These are phyloP conservation scores for Toxicodendron radicans DNA, from an alignment of 345 rosid species.

Conservation along the genomic window DNA sequence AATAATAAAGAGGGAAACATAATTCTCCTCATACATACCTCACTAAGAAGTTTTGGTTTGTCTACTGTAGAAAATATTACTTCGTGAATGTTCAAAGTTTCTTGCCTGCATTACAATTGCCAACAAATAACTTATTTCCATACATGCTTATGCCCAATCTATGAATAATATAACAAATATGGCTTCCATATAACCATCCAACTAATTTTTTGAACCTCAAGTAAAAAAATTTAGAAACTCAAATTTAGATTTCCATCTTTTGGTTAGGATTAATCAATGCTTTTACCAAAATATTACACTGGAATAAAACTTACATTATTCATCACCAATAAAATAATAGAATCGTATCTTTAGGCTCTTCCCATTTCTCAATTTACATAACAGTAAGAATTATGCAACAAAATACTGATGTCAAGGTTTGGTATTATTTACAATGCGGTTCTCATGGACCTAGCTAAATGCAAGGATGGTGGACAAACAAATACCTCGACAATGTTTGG, in stretches of 20 bases:
- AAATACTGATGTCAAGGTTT: background rate
- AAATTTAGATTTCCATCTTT: background rate
- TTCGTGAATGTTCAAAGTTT: slow-evolving; percentile 46
- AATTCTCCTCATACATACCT: slow-evolving; percentile 38
- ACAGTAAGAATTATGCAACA: background rate
- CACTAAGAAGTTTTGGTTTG: slow-evolving; percentile 77
- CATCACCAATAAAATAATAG: background rate
- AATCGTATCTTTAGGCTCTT: background rate
- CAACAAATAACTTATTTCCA: slow-evolving; percentile 17
- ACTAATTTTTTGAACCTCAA: too few species aligned
- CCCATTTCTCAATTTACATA: background rate
- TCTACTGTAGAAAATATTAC: slow-evolving; percentile 69
- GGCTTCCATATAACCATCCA: background rate
- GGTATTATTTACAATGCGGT: background rate
- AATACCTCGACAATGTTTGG: background rate
- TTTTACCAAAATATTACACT: background rate
- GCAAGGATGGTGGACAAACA: background rate
- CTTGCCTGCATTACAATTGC: slow-evolving; percentile 49
- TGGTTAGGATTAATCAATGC: background rate
- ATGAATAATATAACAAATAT: slow-evolving; percentile 2
- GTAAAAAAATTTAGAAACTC: background rate
- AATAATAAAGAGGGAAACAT: slow-evolving; percentile 2
- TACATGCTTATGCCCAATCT: slow-evolving; percentile 5
- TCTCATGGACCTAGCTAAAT: background rate
- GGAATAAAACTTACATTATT: background rate